A percentile compares a stretch with the other conserved stretches of the same genome.
phyloP scores from a whole-genome alignment of 2,329 filamentous ascomycete genomes.

The Aspergillus aculeatinus region DNA sequence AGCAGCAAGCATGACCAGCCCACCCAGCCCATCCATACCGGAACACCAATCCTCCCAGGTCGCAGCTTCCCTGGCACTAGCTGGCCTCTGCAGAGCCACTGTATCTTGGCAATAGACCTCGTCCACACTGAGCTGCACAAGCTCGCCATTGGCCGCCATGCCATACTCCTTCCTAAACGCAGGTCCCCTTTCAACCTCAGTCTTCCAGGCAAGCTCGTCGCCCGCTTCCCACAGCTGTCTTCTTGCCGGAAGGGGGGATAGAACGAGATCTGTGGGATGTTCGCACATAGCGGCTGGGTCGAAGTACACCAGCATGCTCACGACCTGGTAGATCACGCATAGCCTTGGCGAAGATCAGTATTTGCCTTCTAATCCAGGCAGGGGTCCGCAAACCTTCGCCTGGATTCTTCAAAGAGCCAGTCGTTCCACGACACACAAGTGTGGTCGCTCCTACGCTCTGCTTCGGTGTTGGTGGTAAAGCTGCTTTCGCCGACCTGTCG shows the following conservation, averaged over 20 bases:
- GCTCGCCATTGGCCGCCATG: background rate
- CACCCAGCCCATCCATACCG: constrained; percentile 48
- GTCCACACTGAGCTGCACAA: background rate
- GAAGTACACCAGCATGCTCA: constrained; percentile 47
- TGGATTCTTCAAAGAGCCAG: background rate
- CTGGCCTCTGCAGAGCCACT: background rate
- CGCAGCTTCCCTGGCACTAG: constrained; percentile 1
- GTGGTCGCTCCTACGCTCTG: background rate
- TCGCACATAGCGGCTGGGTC: constrained; percentile 42
- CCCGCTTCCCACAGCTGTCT: constrained; percentile 48
- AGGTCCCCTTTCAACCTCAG: constrained; percentile 29
- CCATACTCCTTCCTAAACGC: background rate
- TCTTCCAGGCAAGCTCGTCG: constrained; percentile 37
- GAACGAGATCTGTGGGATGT: constrained; percentile 34
- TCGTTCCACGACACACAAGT: background rate
- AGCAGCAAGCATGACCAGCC: constrained; percentile 49
- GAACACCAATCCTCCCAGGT: constrained; percentile 50
- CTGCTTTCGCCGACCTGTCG: background rate
- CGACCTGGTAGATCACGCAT: constrained; percentile 39
- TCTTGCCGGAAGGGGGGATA: constrained; percentile 46
- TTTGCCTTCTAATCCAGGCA: background rate
- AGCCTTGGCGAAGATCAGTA: constrained; percentile 28
- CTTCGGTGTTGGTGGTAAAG: background rate
- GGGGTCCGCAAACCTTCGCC: background rate
- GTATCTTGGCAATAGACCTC: background rate